Evolutionary conservation across 2,329 filamentous ascomycete species (phyloP).

Genomic region (Fonsecaea pugnacius): DNA sequence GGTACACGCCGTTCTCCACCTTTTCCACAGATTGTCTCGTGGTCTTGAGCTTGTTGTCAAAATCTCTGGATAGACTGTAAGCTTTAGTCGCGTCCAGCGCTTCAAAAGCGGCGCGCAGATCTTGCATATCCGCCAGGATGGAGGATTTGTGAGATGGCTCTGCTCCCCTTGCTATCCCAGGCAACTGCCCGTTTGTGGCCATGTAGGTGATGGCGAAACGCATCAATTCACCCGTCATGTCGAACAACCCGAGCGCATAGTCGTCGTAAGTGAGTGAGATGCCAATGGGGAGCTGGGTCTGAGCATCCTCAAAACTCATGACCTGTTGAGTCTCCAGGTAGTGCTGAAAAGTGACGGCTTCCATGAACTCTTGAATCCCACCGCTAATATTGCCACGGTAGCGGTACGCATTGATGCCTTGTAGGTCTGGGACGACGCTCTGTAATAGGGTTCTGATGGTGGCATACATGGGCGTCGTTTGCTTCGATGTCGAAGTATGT

Average conservation of each 20-base stretch:
- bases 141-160: conserved; percentile 51
- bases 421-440: conserved; percentile 71
- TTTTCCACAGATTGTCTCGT: conserved; percentile 91
- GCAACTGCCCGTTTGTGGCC: conserved; percentile 59
- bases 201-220: conserved; percentile 88
- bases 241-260: conserved; percentile 88
- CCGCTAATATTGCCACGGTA: conserved; percentile 77
- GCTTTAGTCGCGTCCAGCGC: conserved; percentile 63
- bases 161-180: conserved; percentile 4
- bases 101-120: conserved; percentile 76
- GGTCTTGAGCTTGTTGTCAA: conserved; percentile 78
- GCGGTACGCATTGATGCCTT: conserved; percentile 77
- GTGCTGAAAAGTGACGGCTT: conserved; percentile 84
- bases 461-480: conserved; percentile 69
- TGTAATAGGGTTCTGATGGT: conserved; percentile 73
- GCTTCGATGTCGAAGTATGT: conserved; percentile 70
- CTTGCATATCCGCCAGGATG: conserved; percentile 81
- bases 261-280: conserved; percentile 77
- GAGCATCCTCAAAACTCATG: conserved; percentile 68
- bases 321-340: conserved; percentile 80
- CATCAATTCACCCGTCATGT: conserved; percentile 96
- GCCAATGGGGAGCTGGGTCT: conserved; percentile 49
- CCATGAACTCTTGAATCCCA: conserved; percentile 91
- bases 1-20: conserved; percentile 89
- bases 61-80: conserved; percentile 64